Conservation (phyloP, 208 protist genomes). For the Acanthamoeba sp. region DNA sequence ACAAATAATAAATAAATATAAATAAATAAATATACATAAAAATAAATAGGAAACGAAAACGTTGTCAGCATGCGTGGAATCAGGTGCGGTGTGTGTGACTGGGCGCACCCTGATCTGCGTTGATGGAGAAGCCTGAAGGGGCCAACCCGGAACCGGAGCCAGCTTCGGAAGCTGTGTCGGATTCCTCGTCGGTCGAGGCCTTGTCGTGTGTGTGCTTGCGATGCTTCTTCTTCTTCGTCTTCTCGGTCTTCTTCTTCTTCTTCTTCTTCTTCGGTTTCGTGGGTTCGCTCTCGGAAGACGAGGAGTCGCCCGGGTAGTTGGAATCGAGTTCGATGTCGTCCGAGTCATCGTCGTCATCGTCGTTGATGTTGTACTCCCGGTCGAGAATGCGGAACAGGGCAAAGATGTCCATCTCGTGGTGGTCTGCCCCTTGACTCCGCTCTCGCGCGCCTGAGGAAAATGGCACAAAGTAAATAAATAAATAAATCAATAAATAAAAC, state of each 20-base stretch:
- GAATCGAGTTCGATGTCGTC: background rate
- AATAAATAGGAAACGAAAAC: no score
- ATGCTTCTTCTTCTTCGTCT: background rate
- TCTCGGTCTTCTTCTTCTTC: background rate
- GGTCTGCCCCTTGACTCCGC: no score
- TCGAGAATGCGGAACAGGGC: slow-evolving; percentile 1
- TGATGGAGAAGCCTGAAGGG: background rate
- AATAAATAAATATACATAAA: no score
- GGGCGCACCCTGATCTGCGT: background rate
- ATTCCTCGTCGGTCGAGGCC: background rate
- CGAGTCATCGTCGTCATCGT: slow-evolving; percentile 28
- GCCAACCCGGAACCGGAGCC: background rate
- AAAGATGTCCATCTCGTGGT: slow-evolving; percentile 24
- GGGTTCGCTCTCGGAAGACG: no score
- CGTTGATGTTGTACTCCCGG: slow-evolving; percentile 16
- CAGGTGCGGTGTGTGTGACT: background rate
- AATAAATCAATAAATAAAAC: no score
- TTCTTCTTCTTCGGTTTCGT: background rate
- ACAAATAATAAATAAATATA: no score
- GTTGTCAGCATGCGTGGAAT: no score
- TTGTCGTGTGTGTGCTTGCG: background rate
- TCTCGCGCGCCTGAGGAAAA: no score
- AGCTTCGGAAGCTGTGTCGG: background rate
- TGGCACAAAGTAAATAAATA: no score
- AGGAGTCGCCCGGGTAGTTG: background rate